A percentile compares a stretch with the other conserved stretches of the same genome.
Conservation (phyloP, 257 asterid species). For the Dorcoceras hygrometricum region DNA sequence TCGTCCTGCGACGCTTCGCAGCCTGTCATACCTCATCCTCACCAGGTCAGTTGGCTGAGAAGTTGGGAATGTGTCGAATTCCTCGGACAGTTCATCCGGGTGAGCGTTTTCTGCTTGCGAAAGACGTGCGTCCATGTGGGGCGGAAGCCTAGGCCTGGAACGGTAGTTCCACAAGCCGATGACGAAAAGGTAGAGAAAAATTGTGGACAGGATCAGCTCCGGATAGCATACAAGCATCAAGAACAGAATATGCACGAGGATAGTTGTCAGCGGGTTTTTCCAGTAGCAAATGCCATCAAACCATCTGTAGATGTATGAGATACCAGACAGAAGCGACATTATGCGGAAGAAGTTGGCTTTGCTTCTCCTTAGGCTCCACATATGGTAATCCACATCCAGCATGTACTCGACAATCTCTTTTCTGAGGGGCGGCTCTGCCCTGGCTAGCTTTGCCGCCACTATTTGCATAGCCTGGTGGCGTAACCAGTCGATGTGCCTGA, state of each 20-base stretch:
- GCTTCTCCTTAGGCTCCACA: conserved; percentile 85
- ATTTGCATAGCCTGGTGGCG: conserved; percentile 75
- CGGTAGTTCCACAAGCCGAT: conserved; percentile 85
- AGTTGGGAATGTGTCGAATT: conserved; percentile 75
- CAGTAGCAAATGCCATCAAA: conserved; percentile 64
- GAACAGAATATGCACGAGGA: conserved; percentile 72
- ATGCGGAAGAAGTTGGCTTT: conserved; percentile 80
- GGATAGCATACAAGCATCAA: conserved; percentile 80
- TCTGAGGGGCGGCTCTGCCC: conserved; percentile 89
- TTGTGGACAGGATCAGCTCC: conserved; percentile 70
- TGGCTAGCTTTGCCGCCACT: conserved; percentile 54
- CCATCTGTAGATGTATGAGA: conserved; percentile 50
- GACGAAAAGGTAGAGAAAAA: conserved; percentile 84
- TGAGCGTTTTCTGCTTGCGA: conserved; percentile 68
- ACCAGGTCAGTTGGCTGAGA: conserved; percentile 40
- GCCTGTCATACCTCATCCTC: conserved; percentile 70
- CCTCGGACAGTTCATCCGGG: conserved; percentile 81
- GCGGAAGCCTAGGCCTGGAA: conserved; percentile 68
- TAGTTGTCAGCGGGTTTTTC: conserved; percentile 77
- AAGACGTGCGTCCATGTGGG: conserved; percentile 82
- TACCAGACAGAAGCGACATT: conserved; percentile 54
- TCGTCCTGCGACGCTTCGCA: conserved; percentile 66
- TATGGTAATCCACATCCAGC: conserved; percentile 74
- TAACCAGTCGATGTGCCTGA: conserved; percentile 75
- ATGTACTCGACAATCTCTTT: conserved; percentile 75